Percentiles rank a stretch among this genome's conserved stretches.
phyloP scores from a whole-genome alignment of 2,329 filamentous ascomycete genomes.

The Ambrosiella cleistominuta region DNA sequence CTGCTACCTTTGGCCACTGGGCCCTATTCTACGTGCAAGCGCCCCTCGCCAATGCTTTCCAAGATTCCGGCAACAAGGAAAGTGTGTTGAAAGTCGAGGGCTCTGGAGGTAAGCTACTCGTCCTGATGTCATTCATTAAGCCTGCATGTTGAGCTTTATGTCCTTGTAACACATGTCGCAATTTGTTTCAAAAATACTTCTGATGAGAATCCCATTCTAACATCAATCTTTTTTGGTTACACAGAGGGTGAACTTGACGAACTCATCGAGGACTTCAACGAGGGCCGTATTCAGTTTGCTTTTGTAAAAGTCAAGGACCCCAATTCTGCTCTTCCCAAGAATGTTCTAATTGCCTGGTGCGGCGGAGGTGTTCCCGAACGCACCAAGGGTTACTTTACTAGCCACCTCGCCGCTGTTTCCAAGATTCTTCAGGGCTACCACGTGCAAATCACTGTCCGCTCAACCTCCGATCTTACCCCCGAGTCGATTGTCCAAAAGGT shows the following conservation, averaged over 20 bases:
- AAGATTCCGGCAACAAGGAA: conserved; percentile 71
- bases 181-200: neutral
- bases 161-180: neutral
- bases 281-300: conserved; percentile 90
- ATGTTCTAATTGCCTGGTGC: conserved; percentile 88
- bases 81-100: conserved; percentile 88
- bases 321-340: conserved; percentile 77
- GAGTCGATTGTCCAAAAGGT: conserved; percentile 86
- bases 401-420: conserved; percentile 73
- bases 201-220: neutral
- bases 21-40: conserved; percentile 85
- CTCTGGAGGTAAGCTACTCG: conserved; percentile 50
- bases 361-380: conserved; percentile 95
- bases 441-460: conserved; percentile 89
- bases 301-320: conserved; percentile 94
- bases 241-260: conserved; percentile 80
- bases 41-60: conserved; percentile 82
- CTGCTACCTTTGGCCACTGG: conserved; percentile 80
- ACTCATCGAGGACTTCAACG: conserved; percentile 87
- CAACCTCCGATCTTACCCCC: conserved; percentile 72
- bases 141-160: neutral
- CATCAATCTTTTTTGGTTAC: conserved; percentile 1
- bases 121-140: neutral
- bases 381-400: conserved; percentile 97
- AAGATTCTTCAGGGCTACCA: conserved; percentile 95